Conservation (phyloP, 768 basidiomycete genomes). For the Hydnum rufescens region DNA sequence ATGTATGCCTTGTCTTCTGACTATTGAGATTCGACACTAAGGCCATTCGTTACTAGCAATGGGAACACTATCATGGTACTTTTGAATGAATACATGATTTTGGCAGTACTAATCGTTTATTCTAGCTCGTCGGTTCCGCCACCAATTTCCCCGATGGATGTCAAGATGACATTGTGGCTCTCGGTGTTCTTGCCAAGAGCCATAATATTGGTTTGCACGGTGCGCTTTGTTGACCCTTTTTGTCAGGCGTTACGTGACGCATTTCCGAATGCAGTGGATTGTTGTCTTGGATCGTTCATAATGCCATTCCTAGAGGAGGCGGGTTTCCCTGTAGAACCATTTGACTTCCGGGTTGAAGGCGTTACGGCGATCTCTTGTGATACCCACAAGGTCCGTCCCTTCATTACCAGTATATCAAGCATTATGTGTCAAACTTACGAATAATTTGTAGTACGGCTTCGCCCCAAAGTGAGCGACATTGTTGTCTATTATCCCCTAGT, state of each 20-base stretch:
- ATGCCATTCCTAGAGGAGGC: slow-evolving; percentile 77
- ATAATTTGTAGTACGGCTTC: slow-evolving; percentile 54
- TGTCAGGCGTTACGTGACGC: background rate
- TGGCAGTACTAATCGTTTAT: background rate
- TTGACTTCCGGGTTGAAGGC: slow-evolving; percentile 80
- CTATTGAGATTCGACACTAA: slow-evolving; percentile 1
- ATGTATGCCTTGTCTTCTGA: slow-evolving; percentile 36
- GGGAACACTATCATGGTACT: slow-evolving; percentile 70
- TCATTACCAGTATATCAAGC: slow-evolving; percentile 5
- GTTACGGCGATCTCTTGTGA: slow-evolving; percentile 94
- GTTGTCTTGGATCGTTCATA: slow-evolving; percentile 86
- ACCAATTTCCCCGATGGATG: slow-evolving; percentile 74
- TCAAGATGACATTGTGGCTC: slow-evolving; percentile 66
- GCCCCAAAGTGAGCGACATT: slow-evolving; percentile 42
- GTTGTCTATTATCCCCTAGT: background rate
- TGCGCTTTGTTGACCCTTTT: background rate
- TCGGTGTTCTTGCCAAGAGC: slow-evolving; percentile 51
- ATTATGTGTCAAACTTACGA: background rate
- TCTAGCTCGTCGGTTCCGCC: slow-evolving; percentile 64
- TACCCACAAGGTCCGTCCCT: slow-evolving; percentile 60
- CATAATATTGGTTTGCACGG: slow-evolving; percentile 64
- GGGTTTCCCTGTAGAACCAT: slow-evolving; percentile 49
- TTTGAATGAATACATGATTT: background rate
- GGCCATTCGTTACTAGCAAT: slow-evolving; percentile 30
- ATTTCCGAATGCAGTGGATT: slow-evolving; percentile 55